Conservation (phyloP, 805 yeast species). For the Nakazawaea ernobii region DNA sequence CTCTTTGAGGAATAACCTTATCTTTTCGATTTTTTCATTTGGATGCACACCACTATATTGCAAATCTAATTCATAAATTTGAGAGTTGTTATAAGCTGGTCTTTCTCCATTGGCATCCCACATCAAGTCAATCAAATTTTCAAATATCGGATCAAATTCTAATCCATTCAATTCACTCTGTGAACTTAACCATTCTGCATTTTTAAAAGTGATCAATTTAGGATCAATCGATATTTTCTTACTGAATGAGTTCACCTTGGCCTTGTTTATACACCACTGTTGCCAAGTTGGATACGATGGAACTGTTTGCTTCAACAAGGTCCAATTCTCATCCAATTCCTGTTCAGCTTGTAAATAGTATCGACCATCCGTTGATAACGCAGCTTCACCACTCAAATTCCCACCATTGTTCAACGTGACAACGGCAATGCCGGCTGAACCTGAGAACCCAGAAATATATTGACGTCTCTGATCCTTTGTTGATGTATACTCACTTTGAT, state of each 20-base stretch:
- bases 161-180: conserved; percentile 30
- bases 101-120: conserved; percentile 49
- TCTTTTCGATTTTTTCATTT: conserved; percentile 28
- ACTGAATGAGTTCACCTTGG: conserved; percentile 35
- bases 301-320: conserved; percentile 70
- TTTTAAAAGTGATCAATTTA: conserved; percentile 49
- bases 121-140: conserved; percentile 67
- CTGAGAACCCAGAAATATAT: conserved; percentile 83
- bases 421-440: conserved; percentile 91
- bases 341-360: conserved; percentile 87
- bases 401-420: conserved; percentile 43
- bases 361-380: conserved; percentile 89
- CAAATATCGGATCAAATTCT: conserved; percentile 43
- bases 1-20: conserved; percentile 21
- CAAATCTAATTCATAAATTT: conserved; percentile 26
- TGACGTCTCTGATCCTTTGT: conserved; percentile 76
- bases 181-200: conserved; percentile 35
- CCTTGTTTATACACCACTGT: conserved; percentile 62
- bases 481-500: conserved; percentile 86
- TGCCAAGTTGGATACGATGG: conserved; percentile 75
- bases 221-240: conserved; percentile 82
- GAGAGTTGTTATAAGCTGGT: conserved; percentile 22
- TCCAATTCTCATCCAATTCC: conserved; percentile 79
- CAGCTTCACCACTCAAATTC: conserved; percentile 52
- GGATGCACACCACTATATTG: conserved; percentile 37